These are phyloP conservation scores for Trichoderma asperellum DNA, from an alignment of 2,329 filamentous ascomycete genomes.

Conservation along the genomic window DNA sequence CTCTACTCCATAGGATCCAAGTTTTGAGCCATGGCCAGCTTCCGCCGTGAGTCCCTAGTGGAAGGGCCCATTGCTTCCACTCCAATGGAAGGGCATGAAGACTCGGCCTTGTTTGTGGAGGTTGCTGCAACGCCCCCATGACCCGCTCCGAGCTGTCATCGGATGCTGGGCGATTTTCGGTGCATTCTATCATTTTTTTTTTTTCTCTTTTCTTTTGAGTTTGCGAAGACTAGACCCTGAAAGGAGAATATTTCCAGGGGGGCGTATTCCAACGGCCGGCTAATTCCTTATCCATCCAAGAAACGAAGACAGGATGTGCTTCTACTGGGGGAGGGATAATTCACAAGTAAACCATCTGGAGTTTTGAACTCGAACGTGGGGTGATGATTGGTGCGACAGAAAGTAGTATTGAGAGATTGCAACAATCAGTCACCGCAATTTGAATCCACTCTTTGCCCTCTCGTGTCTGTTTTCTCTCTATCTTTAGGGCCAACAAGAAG, in stretches of 20 bases:
- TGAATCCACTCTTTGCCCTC: not conserved
- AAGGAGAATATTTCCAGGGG: conserved; percentile 4
- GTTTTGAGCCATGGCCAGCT: conserved; percentile 3
- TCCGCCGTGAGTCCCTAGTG: not conserved
- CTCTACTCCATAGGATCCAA: not conserved
- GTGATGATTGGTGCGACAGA: not conserved
- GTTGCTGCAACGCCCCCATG: conserved; percentile 11
- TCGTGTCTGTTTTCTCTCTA: not conserved
- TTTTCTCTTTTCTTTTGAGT: not conserved
- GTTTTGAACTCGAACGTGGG: not conserved
- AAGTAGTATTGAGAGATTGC: not conserved
- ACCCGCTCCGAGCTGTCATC: conserved; percentile 14
- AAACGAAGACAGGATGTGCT: not conserved
- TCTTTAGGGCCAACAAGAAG: not conserved
- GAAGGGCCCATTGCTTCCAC: not conserved
- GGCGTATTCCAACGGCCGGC: not conserved
- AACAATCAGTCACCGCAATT: not conserved
- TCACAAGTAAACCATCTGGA: not conserved
- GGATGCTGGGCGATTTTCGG: conserved; percentile 13
- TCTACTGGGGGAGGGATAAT: not conserved
- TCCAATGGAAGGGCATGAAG: conserved; percentile 5
- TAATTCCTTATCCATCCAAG: not conserved
- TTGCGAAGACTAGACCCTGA: conserved; percentile 12
- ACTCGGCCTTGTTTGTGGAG: conserved; percentile 19
- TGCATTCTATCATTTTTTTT: not conserved